A percentile compares a stretch with the other conserved stretches of the same genome.
Evolutionary conservation across 768 basidiomycete genomes (phyloP).

Genomic region (Sporobolomyces roseus): DNA sequence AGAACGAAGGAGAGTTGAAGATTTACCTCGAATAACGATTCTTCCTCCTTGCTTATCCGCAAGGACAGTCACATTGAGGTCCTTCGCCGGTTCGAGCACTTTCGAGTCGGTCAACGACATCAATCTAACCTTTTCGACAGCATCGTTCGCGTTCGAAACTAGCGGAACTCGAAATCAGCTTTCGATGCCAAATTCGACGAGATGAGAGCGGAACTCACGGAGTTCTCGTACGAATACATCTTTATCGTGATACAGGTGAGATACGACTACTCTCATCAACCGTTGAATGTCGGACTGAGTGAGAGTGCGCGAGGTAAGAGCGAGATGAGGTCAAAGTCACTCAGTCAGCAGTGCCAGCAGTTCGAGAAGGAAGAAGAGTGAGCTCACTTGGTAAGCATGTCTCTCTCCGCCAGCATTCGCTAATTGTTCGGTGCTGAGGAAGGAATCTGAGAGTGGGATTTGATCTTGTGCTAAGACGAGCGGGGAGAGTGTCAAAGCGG

Average conservation of each 20-base stretch:
- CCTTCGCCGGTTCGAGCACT: slow-evolving; percentile 64
- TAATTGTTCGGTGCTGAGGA: slow-evolving; percentile 35
- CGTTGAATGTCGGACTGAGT: slow-evolving; percentile 55
- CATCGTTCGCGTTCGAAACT: slow-evolving; percentile 92
- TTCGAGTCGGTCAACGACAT: slow-evolving; percentile 72
- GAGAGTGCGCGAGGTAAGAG: slow-evolving; percentile 1
- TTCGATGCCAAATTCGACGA: background rate
- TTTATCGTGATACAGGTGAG: slow-evolving; percentile 56
- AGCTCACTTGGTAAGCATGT: slow-evolving; percentile 39
- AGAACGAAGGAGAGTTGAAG: background rate
- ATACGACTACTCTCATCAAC: slow-evolving; percentile 55
- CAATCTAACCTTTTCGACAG: slow-evolving; percentile 87
- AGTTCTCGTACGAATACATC: slow-evolving; percentile 67
- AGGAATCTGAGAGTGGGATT: background rate
- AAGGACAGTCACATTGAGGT: slow-evolving; percentile 86
- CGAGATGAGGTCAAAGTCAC: background rate
- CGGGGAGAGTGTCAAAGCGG: background rate
- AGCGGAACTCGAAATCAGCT: too few species aligned
- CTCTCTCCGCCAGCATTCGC: slow-evolving; percentile 24
- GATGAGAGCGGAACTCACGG: slow-evolving; percentile 39
- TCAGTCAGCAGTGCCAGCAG: background rate
- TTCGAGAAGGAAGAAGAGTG: too few species aligned
- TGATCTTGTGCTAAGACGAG: slow-evolving; percentile 2
- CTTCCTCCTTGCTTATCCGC: slow-evolving; percentile 64
- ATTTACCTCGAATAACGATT: slow-evolving; percentile 58